Evolutionary conservation across 345 rosid species (phyloP), one percentile per base, ranked within the genome.

Genomic region (Pelargonium nanum): DNA sequence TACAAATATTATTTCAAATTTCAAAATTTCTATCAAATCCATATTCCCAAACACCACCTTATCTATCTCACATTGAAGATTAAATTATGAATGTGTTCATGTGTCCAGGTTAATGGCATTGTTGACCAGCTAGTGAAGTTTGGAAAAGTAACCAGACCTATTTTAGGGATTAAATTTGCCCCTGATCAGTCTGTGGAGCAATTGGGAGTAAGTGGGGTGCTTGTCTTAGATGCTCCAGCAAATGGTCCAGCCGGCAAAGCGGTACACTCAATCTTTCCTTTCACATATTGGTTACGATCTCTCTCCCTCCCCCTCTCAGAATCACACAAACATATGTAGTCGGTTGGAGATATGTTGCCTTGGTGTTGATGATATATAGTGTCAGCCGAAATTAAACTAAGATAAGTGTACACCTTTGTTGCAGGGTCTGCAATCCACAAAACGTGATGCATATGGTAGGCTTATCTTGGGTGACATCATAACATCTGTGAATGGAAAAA

Each of bases 241-340:
- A 80, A 70, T 80, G 98, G 98, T 61, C 98, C 98, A 32, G 96
- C 98, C 6, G 96, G 98, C 19, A 92, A 89, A 80, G 98, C 98
- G 59, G 96, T 92, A 87, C 68, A 81, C 58, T 30, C 50, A 28
- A 59, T 22, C 54, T 53, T 72, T 69, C 21, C 53, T 22, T 28
- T 34, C 22, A 4, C 45, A 40, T 6, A 8, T 40, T 40, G 48
- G 48, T 12, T 40, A 12, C 16, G n/a, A n/a, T 40, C 48, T 40
- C 15, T 40, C 48, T 40, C 48, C 16, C 9, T 40, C 2, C 48
- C 9, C 40, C 40, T 5, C 40, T 5, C 40, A 30, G 15, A 40
- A 40, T 17, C 48, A 40, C 9, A 15, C 48, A 40, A 40, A 15
- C 48, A 40, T 9, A 9, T 40, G 48, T 12, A 40, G 48, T 40